Evolutionary conservation across 495 filamentous ascomycete genomes (phyloP), one percentile per base, ranked within the genome.

Genomic region (Penicillium tannophilum): DNA sequence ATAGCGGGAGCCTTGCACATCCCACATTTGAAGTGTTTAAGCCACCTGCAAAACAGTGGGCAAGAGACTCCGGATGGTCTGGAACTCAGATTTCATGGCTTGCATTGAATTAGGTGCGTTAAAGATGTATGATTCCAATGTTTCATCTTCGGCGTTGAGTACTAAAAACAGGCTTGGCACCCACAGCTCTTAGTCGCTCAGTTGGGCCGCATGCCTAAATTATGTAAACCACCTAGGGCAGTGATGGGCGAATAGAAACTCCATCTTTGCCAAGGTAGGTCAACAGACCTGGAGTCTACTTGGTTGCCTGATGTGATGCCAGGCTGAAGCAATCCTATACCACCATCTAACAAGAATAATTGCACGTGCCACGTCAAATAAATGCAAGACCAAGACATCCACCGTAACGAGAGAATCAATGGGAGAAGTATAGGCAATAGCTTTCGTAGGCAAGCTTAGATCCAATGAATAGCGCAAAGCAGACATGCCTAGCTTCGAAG

Each of bases 381-480:
- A 45, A 54, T 36, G 54, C 44, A 55, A 59, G n/a, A 19, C 24
- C 20, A 23, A 51, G 11, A 39, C n/a, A 52, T 52, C 33, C 39
- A 33, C 39, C 41, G 35, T 9, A 55, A 43, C 17, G 31, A 60
- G 41, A 28, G 23, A 54, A 52, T 23, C 54, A 42, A 19, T 24
- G 33, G 52, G 26, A 43, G 6, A 50, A 26, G 26, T 31, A 44
- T 20, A 52, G 31, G 30, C 17, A 44, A 16, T 10, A 52, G 52
- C 46, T 44, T 44, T 33, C 31, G 60, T 69, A 36, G 62, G 73
- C 54, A 76, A 76, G 59, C 78, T 75, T 72, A 74, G 76, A 60
- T 79, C 49, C 48, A 41, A 48, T 51, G 54, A 16, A 36, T 51
- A 52, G 51, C 56, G 53, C 20, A 46, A 31, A 54, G 23, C 35